Evolutionary conservation across 1,139 yeast species (phyloP).

Genomic region (Sugiyamaella japonica): DNA sequence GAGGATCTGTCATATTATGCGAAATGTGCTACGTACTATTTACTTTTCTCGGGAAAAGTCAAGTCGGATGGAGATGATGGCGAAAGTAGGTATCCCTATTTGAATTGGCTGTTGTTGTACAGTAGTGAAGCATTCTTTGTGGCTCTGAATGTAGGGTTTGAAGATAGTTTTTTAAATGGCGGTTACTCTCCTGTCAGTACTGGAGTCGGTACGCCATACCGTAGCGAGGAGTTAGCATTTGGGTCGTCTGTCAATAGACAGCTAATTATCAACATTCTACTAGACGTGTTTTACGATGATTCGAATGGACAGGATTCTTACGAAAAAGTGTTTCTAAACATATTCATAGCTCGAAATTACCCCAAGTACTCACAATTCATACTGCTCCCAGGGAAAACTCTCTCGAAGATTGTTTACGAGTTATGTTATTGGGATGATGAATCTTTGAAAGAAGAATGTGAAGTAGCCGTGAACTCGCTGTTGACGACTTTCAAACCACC

Average conservation of each 20-base stretch:
- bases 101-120: slow-evolving; percentile 44
- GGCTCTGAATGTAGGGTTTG: slow-evolving; percentile 74
- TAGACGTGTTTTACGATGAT: slow-evolving; percentile 48
- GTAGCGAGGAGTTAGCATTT: slow-evolving; percentile 33
- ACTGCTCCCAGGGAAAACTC: slow-evolving; percentile 59
- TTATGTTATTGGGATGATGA: slow-evolving; percentile 50
- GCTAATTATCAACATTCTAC: slow-evolving; percentile 61
- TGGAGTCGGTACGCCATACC: slow-evolving; percentile 6
- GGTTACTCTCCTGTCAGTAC: slow-evolving; percentile 18
- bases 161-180: slow-evolving; percentile 63
- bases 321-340: slow-evolving; percentile 47
- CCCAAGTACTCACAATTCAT: slow-evolving; percentile 81
- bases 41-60: slow-evolving; percentile 57
- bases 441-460: slow-evolving; percentile 56
- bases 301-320: slow-evolving; percentile 37
- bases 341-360: slow-evolving; percentile 72
- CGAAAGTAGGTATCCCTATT: slow-evolving; percentile 25
- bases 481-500: slow-evolving; percentile 62
- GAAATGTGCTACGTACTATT: slow-evolving; percentile 51
- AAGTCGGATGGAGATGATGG: slow-evolving; percentile 31
- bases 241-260: slow-evolving; percentile 54
- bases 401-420: slow-evolving; percentile 50
- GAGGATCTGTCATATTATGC: slow-evolving; percentile 39
- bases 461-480: slow-evolving; percentile 68
- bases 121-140: slow-evolving; percentile 61